Base-by-base conservation (phyloP, 108 stramenopile genomes). In the Skeletonema menzelii region DNA sequence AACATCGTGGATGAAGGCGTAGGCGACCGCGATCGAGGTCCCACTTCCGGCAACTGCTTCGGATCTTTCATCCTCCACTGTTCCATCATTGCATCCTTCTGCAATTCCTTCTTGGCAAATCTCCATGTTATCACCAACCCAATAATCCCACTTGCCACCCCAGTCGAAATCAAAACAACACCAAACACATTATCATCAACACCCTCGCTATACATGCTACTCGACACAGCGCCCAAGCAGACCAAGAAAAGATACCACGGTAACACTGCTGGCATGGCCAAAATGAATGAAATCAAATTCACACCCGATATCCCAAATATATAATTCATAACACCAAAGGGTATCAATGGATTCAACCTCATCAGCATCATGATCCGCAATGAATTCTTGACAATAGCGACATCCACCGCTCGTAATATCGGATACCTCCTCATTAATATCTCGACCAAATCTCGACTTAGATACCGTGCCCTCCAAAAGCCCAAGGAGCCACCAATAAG, bases 51-150 rank as follows among this genome's bases (percentile, higher is more conserved):
- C 32, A 37, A 63, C 20, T 20, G 3, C n/a, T 63, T 12, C n/a
- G 17, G 55, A 27, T 19, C 44, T 0, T 7, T 34, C 24, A 10
- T 7, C 19, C 34, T 12, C 46, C 47, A 65, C 76, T 15, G 22
- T 65, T 53, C n/a, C 49, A 53, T 10, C 22, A 24, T 22, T 8
- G 49, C 49, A 22, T 53, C 76, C 69, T 72, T 79, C 60, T 72
- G 65, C 77, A 79, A 63, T 34, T 79, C 77, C 60, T 79, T 79
- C 77, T 63, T 79, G 3, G 77, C 77, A 67, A 79, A 79, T 40
- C 42, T 79, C 77, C 77, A 71, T 26, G 77, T 79, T 59, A 79
- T 79, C 57, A 71, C 70, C 61, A 79, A 56, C 11, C 65, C 77
- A 53, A 79, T 67, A 27, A 79, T 56, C 27, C 77, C 77, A 61